These are phyloP conservation scores for Senna siamea DNA, from an alignment of 306 rosid genomes.

Conservation along the genomic window DNA sequence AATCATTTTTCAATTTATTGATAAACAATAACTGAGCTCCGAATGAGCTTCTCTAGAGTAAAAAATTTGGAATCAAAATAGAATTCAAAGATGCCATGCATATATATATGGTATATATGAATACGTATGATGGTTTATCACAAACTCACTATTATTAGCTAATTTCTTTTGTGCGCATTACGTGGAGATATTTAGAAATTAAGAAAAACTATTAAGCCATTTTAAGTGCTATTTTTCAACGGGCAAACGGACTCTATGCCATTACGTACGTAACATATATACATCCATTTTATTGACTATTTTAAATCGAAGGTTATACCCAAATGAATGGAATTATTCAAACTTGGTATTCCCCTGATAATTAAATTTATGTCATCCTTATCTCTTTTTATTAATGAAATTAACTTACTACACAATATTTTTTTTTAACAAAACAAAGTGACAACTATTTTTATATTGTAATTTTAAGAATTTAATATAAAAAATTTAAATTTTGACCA, in stretches of 20 bases:
- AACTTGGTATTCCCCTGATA: not conserved
- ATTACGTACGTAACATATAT: constrained; percentile 11
- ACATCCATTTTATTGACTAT: not conserved
- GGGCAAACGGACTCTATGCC: not conserved
- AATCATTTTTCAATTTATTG: not conserved
- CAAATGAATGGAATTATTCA: not conserved
- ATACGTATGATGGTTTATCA: not conserved
- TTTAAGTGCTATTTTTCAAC: not conserved
- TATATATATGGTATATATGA: not conserved
- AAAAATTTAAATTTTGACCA: too few relatives aligned
- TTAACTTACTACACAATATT: too few relatives aligned
- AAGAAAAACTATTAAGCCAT: not conserved
- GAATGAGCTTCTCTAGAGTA: not conserved
- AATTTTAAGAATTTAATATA: too few relatives aligned
- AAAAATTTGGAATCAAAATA: too few relatives aligned
- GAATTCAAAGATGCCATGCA: too few relatives aligned
- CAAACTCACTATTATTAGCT: not conserved
- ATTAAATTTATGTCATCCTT: not conserved
- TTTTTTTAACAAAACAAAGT: too few relatives aligned
- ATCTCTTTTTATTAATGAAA: not conserved
- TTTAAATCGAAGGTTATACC: not conserved
- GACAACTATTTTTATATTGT: too few relatives aligned
- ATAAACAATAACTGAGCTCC: too few relatives aligned
- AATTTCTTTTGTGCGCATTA: not conserved
- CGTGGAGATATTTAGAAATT: not conserved